Evolutionary conservation across 768 basidiomycete genomes (phyloP).

Genomic region (Candolleomyces eurysporus): DNA sequence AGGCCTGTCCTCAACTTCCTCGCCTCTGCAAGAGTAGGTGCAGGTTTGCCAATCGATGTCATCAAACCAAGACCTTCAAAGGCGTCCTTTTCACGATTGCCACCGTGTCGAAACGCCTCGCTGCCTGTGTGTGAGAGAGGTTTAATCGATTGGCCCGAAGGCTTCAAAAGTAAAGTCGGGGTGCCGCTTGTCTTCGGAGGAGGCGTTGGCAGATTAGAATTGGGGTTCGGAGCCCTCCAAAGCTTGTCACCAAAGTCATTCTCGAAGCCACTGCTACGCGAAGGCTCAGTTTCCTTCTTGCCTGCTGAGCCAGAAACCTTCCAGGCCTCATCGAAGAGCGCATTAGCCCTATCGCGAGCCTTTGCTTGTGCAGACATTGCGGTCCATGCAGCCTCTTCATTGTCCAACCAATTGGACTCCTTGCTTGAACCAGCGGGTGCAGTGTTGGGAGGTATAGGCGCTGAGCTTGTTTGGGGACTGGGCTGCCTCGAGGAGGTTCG

Average conservation of each 20-base stretch:
- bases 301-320: slow-evolving; percentile 18
- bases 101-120: slow-evolving; percentile 2
- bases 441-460: not conserved
- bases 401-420: slow-evolving; percentile 9
- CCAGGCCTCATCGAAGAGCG: slow-evolving; percentile 42
- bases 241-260: slow-evolving; percentile 62
- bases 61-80: slow-evolving; percentile 72
- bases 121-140: slow-evolving; percentile 11
- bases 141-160: slow-evolving; percentile 13
- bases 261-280: slow-evolving; percentile 48
- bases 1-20: slow-evolving; percentile 69
- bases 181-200: slow-evolving; percentile 17
- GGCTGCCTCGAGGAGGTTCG: slow-evolving; percentile 29
- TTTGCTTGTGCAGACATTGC: slow-evolving; percentile 2
- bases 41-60: slow-evolving; percentile 40
- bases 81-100: slow-evolving; percentile 57
- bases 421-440: not conserved
- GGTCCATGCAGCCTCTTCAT: slow-evolving; percentile 9
- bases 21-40: slow-evolving; percentile 75
- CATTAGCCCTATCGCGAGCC: slow-evolving; percentile 9
- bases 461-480: slow-evolving; percentile 28
- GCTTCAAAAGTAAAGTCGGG: slow-evolving; percentile 15
- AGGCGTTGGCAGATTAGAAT: slow-evolving; percentile 17
- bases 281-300: slow-evolving; percentile 2
- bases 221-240: slow-evolving; percentile 51